Conservation (phyloP, 2,329 filamentous ascomycete species). For the Knufia fluminis region DNA sequence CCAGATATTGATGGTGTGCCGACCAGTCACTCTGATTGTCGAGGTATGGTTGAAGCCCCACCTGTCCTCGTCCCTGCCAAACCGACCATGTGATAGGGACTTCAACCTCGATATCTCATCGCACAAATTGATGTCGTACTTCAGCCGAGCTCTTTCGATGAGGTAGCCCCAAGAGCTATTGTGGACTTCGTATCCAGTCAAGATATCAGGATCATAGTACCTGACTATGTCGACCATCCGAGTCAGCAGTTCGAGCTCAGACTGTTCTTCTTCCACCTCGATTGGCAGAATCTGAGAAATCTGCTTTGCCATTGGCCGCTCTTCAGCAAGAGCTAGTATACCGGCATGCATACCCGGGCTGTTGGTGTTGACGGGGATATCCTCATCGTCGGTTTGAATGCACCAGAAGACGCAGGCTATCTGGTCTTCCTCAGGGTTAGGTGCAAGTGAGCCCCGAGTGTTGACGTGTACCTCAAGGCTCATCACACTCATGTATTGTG, state of each 20-base stretch:
- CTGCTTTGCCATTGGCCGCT: constrained; percentile 48
- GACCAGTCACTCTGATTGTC: constrained; percentile 81
- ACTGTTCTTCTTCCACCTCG: constrained; percentile 63
- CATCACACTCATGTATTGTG: constrained; percentile 94
- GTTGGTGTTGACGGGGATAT: constrained; percentile 33
- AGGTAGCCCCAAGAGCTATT: constrained; percentile 91
- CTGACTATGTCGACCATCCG: constrained; percentile 82
- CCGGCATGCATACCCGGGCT: constrained; percentile 52
- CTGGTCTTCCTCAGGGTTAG: constrained; percentile 85
- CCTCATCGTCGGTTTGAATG: constrained; percentile 60
- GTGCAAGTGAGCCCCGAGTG: constrained; percentile 67
- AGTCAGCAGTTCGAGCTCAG: constrained; percentile 76
- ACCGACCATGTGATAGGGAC: constrained; percentile 68
- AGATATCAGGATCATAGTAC: constrained; percentile 74
- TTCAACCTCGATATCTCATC: constrained; percentile 89
- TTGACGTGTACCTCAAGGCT: constrained; percentile 89
- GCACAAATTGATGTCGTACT: constrained; percentile 84
- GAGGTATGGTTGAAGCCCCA: constrained; percentile 96
- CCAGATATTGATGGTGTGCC: constrained; percentile 97
- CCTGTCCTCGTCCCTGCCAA: constrained; percentile 74
- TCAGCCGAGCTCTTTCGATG: constrained; percentile 74
- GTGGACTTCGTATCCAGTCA: constrained; percentile 92
- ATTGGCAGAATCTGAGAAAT: constrained; percentile 53
- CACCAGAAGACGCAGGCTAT: constrained; percentile 87
- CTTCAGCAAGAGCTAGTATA: constrained; percentile 61